Evolutionary conservation across 1,139 yeast genomes (phyloP), one percentile per base, ranked within the genome.

Genomic region (Diutina mesorugosa): DNA sequence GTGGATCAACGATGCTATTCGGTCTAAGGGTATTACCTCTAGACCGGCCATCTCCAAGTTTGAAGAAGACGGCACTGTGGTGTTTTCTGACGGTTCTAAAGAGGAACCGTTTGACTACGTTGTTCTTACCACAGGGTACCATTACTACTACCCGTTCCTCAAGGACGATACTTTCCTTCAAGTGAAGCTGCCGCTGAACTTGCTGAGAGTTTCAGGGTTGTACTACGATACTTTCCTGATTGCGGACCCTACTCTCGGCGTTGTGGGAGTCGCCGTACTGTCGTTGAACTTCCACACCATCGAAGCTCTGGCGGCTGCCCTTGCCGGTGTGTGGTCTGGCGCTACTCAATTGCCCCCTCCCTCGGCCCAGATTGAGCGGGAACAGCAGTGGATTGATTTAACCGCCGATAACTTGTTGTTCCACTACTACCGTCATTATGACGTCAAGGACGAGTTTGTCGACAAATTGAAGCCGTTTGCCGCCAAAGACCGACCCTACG

Each of bases 271-370:
- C 1, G 66, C 75, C 1, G 66, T 72, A 10, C 70, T 77, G 12
- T 71, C 74, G 2, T 62, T 74, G 32, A 73, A 73, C 58, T 76
- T 77, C 64, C 72, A 72, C 57, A 66, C 76, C 4, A 72, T 76
- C 48, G 81, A 77, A 60, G 70, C 74, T 5, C 67, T 70, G 60
- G 74, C 78, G 2, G 73, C 77, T 21, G 77, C 79, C 0, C 66
- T 76, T 50, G 79, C 80, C 12, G 80, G 80, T 8, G 74, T 75
- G 5, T 76, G 80, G 79, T 70, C 73, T 4, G 70, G 68, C 12
- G 64, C 67, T 9, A 60, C 26, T 8, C 46, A 26, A 14, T 51
- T 51, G 51, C 76, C 76, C 4, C 55, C 69, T 0, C 60, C 63
- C 45, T 65, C 66, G 52, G 73, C 67, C 45, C 76, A 71, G 60